A percentile compares a stretch with the other conserved stretches of the same genome.
phyloP scores from a whole-genome alignment of 306 rosid species.

The Echinosophora koreensis region DNA sequence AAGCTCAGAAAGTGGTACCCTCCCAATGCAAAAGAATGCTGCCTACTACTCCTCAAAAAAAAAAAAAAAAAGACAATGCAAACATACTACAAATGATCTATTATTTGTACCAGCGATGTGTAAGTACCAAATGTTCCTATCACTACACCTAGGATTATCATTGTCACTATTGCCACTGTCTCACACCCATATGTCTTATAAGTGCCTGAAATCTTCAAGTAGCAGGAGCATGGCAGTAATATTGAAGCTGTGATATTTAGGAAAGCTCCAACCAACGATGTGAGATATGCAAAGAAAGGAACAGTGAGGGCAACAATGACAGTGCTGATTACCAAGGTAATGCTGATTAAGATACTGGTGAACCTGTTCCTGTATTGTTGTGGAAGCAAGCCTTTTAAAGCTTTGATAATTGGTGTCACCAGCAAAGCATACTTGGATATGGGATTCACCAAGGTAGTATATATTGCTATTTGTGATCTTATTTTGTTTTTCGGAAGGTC shows the following conservation, averaged over 20 bases:
- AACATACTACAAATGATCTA: slow-evolving; percentile 15
- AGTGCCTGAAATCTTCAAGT: slow-evolving; percentile 64
- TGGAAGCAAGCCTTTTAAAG: slow-evolving; percentile 55
- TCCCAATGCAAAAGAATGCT: too few species aligned
- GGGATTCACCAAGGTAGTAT: slow-evolving; percentile 75
- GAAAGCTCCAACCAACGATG: slow-evolving; percentile 67
- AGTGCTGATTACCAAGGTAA: slow-evolving; percentile 50
- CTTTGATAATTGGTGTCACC: slow-evolving; percentile 67
- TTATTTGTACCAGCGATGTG: slow-evolving; percentile 51
- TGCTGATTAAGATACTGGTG: slow-evolving; percentile 40
- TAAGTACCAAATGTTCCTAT: slow-evolving; percentile 56
- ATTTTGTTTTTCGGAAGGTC: slow-evolving; percentile 66
- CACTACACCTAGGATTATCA: slow-evolving; percentile 49
- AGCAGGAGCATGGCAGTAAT: slow-evolving; percentile 61
- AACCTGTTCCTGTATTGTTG: slow-evolving; percentile 46
- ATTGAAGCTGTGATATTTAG: slow-evolving; percentile 60
- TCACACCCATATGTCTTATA: slow-evolving; percentile 43
- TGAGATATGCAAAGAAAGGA: slow-evolving; percentile 57
- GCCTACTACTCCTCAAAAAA: too few species aligned
- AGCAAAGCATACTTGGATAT: slow-evolving; percentile 80
- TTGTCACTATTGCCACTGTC: slow-evolving; percentile 12
- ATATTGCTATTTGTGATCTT: slow-evolving; percentile 72
- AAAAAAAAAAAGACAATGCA: too few species aligned
- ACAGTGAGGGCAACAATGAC: slow-evolving; percentile 51
- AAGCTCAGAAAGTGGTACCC: too few species aligned